Evolutionary conservation across 2,329 filamentous ascomycete genomes (phyloP).

Genomic region (Dothistroma septosporum): DNA sequence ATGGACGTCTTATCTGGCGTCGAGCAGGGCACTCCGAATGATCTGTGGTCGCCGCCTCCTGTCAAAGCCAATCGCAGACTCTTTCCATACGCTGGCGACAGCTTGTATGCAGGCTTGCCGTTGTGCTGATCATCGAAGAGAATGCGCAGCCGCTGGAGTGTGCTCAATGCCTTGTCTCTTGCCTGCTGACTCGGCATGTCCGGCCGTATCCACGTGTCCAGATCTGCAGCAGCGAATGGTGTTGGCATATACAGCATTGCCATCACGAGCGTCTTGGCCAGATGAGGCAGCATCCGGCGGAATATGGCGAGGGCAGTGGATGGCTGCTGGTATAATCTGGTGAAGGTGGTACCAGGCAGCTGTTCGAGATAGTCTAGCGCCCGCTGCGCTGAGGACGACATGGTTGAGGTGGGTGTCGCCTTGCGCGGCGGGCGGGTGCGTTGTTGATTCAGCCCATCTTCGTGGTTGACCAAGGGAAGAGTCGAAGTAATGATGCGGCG

Average conservation of each 20-base stretch:
- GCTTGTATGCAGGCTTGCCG: conserved; percentile 66
- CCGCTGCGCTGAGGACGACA: conserved; percentile 51
- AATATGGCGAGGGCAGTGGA: conserved; percentile 95
- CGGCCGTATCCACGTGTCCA: conserved; percentile 82
- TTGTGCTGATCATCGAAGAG: conserved; percentile 60
- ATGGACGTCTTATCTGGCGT: conserved; percentile 60
- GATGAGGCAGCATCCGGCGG: conserved; percentile 88
- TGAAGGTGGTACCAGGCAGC: conserved; percentile 83
- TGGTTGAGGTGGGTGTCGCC: conserved; percentile 22
- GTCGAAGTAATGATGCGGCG: neutral
- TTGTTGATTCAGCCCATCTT: conserved; percentile 14
- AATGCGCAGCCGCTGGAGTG: conserved; percentile 83
- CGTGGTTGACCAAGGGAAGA: conserved; percentile 2
- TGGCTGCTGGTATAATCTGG: conserved; percentile 89
- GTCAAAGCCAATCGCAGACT: conserved; percentile 84
- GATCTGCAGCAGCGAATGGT: conserved; percentile 71
- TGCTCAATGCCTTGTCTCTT: conserved; percentile 76
- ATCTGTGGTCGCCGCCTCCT: conserved; percentile 71
- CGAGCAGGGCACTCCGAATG: conserved; percentile 81
- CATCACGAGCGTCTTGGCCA: conserved; percentile 95
- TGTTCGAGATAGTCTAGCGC: conserved; percentile 89
- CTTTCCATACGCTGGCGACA: conserved; percentile 76
- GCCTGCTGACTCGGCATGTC: conserved; percentile 46
- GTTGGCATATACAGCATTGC: conserved; percentile 84
- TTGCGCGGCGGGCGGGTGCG: conserved; percentile 12